Conservation (phyloP, 108 stramenopile species). For the Conticribra guillardii region DNA sequence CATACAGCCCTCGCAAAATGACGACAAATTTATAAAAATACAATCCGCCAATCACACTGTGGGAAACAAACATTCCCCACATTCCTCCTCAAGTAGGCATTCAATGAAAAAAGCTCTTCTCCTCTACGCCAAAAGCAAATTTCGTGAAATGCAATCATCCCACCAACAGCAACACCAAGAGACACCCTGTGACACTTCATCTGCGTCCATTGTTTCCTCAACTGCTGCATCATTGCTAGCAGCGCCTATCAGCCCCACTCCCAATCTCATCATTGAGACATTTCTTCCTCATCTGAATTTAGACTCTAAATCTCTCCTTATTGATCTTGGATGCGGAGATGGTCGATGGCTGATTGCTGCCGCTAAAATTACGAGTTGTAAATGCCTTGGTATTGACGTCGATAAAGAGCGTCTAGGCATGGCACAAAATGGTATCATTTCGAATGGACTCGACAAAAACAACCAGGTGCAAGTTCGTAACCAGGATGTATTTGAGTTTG, state of each 20-base stretch:
- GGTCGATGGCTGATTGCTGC: constrained; percentile 57
- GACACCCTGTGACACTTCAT: neutral
- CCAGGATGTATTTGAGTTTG: constrained; percentile 45
- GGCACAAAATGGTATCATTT: constrained; percentile 21
- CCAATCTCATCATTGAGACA: constrained; percentile 26
- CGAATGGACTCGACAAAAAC: constrained; percentile 9
- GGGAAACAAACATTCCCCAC: no score
- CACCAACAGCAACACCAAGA: constrained; percentile 16
- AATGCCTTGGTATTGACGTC: constrained; percentile 52
- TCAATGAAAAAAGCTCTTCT: constrained; percentile 41
- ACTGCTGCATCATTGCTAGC: constrained; percentile 13
- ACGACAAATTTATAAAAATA: no score
- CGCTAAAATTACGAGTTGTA: constrained; percentile 29
- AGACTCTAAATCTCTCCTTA: constrained; percentile 24
- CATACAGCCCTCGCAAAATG: no score
- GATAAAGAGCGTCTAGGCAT: constrained; percentile 36
- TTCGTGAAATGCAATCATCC: constrained; percentile 34
- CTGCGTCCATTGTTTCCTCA: neutral
- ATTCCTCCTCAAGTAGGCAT: neutral
- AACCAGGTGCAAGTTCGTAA: constrained; percentile 22
- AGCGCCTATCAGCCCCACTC: constrained; percentile 54
- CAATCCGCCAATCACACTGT: no score
- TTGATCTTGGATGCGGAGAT: constrained; percentile 58
- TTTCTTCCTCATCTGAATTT: constrained; percentile 48
- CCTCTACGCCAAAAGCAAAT: constrained; percentile 34